Evolutionary conservation across 2,329 filamentous ascomycete species (phyloP), one percentile per base, ranked within the genome.

Genomic region (Aspergillus fructus): DNA sequence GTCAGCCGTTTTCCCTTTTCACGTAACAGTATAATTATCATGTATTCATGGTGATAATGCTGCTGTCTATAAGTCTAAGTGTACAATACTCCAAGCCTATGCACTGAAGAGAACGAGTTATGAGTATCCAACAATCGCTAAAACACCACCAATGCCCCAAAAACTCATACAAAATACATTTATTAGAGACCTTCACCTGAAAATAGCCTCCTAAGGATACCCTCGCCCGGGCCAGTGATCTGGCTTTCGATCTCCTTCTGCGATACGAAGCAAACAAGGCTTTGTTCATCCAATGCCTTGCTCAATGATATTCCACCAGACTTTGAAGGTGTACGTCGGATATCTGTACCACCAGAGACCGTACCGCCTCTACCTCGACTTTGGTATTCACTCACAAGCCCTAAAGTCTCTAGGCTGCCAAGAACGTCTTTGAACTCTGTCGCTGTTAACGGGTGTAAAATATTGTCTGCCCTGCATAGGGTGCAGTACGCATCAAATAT

Each of bases 371-470:
- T 49, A 79, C 88, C 78, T 84, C 91, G 66, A 79, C 90, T 78
- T 83, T 91, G 70, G 77, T 90, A 68, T 76, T 88, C 74, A 72
- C 88, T 81, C 5, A 97, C 82, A 21, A 97, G 79, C 2, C 91
- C 93, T 47, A 96, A 78, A 0, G 93, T 94, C 78, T 99, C 94
- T 52, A 99, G 76, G 65, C 91, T 96, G 37, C 89, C 87, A 19
- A 97, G 82, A 5, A 99, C 93, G 74, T 99, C 94, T 57, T 92
- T 86, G 74, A 99, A 99, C 73, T 99, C 94, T 5, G 91, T 94
- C 68, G 85, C 89, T 2, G 91, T 94, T 2, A 99, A 83, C 1
- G 93, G 90, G 64, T 96, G 92, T 2, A 99, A 83, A 9, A 96
- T 81, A n/a, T 92, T 90, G 67, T 97, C 93, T 37, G 86, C 85